phyloP scores from a whole-genome alignment of 352 stramenopile genomes.

The Thalassiosira exigua region DNA sequence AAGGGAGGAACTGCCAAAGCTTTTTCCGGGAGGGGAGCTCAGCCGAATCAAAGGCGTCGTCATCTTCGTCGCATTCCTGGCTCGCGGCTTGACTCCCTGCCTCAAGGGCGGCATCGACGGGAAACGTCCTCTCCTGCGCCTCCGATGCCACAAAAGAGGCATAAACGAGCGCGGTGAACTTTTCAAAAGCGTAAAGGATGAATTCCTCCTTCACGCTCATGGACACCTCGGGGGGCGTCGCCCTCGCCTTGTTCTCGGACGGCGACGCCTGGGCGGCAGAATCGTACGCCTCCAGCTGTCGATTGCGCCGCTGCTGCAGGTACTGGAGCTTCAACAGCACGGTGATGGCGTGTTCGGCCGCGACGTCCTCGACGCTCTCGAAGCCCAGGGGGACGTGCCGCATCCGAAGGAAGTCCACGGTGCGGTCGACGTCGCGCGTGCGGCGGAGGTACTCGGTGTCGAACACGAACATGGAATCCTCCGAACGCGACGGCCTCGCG shows the following conservation, averaged over 20 bases:
- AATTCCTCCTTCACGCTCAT: conserved; percentile 56
- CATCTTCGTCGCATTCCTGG: no score
- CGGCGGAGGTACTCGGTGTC: conserved; percentile 66
- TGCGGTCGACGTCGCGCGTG: conserved; percentile 62
- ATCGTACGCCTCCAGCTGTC: no score
- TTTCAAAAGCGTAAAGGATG: conserved; percentile 53
- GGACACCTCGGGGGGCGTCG: conserved; percentile 15
- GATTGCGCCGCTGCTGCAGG: conserved; percentile 37
- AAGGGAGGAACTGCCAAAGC: conserved; percentile 41
- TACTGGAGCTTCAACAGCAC: conserved; percentile 54
- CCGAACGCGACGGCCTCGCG: no score
- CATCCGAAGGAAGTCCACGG: conserved; percentile 80
- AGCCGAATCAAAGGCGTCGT: conserved; percentile 2
- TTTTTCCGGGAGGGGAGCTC: conserved; percentile 20
- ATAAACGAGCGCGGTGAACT: conserved; percentile 48
- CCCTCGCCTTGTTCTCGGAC: conserved; percentile 3
- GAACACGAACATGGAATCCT: conserved; percentile 62
- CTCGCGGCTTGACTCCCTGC: no score
- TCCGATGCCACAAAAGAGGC: conserved; percentile 41
- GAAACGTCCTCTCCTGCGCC: conserved; percentile 14
- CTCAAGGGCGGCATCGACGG: conserved; percentile 24
- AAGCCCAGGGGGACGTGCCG: conserved; percentile 72
- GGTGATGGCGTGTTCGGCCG: conserved; percentile 56
- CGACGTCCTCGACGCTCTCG: conserved; percentile 47
- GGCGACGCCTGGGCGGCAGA: conserved; percentile 2